Evolutionary conservation across 106 monocot genomes (phyloP), one percentile per base, ranked within the genome.

Genomic region (Hemerocallis citrina): DNA sequence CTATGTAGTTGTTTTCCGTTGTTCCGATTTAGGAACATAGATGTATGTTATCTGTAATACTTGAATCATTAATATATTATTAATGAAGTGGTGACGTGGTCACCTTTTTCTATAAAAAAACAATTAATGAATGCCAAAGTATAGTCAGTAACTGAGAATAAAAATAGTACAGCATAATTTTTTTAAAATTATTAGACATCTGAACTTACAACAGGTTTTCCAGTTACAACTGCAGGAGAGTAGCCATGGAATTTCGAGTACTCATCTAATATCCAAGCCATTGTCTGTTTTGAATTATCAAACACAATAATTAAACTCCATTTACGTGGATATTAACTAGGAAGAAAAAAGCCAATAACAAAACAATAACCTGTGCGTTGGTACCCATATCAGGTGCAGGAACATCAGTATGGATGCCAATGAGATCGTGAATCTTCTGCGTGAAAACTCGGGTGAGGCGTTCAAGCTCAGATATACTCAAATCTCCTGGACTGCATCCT

Each of bases 381-480:
- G 92, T 92, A 67, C 92, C 92, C 92, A 92, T 92, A 76, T 92
- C 92, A 1, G 92, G 92, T 41, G 91, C 86, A 29, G 86, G 86
- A 57, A 92, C 92, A 73, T 92, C 92, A 28, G 76, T 81, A 46
- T 93, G 88, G 66, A 93, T 64, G 44, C 92, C 92, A 65, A 93
- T 88, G 19, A 88, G 69, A 74, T 93, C 92, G 72, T 93, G 92
- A 64, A 93, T 81, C 76, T 93, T 93, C 55, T 93, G 92, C 2
- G 92, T 92, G 44, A 92, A 92, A 67, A 87, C 81, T 35, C 92
- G 61, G 17, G 92, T 87, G 36, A 93, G 84, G 20, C 92, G 37
- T 65, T 93, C 92, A 17, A 93, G 88, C 55, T 93, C 92, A 31
- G 88, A 74, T 27, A 48, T 38, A 42, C 92, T 92, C 34, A 92